Evolutionary conservation across 306 rosid genomes (phyloP).

Genomic region (Lotus japonicus): DNA sequence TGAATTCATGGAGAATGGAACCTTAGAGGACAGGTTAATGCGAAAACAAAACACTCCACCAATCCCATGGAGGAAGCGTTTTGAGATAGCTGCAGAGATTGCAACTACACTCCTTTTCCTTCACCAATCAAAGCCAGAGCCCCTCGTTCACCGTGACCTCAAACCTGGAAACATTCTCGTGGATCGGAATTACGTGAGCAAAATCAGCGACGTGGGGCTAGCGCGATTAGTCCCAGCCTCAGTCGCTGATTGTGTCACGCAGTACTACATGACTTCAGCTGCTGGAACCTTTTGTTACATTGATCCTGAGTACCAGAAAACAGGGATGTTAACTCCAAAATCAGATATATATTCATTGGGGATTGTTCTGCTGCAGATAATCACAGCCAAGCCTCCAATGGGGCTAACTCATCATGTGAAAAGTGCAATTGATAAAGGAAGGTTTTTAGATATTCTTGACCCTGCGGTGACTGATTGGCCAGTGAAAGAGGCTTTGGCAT

Average conservation of each 20-base stretch:
- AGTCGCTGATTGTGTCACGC: slow-evolving; percentile 72
- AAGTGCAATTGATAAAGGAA: slow-evolving; percentile 62
- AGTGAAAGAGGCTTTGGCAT: slow-evolving; percentile 52
- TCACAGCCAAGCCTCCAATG: slow-evolving; percentile 83
- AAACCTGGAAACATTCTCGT: slow-evolving; percentile 91
- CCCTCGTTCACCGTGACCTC: slow-evolving; percentile 90
- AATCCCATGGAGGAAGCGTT: slow-evolving; percentile 56
- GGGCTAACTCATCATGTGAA: slow-evolving; percentile 69
- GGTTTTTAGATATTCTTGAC: slow-evolving; percentile 59
- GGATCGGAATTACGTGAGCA: slow-evolving; percentile 71
- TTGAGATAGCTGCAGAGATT: slow-evolving; percentile 71
- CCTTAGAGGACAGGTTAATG: slow-evolving; percentile 47
- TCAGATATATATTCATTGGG: slow-evolving; percentile 88
- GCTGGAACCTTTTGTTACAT: slow-evolving; percentile 97
- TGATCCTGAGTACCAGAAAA: slow-evolving; percentile 87
- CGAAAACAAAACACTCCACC: slow-evolving; percentile 23
- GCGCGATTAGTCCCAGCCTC: slow-evolving; percentile 77
- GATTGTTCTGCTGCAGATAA: slow-evolving; percentile 68
- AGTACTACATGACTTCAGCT: slow-evolving; percentile 75
- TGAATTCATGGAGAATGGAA: slow-evolving; percentile 52
- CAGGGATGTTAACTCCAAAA: slow-evolving; percentile 71
- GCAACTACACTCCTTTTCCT: slow-evolving; percentile 85
- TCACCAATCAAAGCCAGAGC: slow-evolving; percentile 92
- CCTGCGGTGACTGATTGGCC: slow-evolving; percentile 72
- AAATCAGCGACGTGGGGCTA: slow-evolving; percentile 92